phyloP scores from a whole-genome alignment of 345 rosid genomes.

The Streptanthus diversifolius region DNA sequence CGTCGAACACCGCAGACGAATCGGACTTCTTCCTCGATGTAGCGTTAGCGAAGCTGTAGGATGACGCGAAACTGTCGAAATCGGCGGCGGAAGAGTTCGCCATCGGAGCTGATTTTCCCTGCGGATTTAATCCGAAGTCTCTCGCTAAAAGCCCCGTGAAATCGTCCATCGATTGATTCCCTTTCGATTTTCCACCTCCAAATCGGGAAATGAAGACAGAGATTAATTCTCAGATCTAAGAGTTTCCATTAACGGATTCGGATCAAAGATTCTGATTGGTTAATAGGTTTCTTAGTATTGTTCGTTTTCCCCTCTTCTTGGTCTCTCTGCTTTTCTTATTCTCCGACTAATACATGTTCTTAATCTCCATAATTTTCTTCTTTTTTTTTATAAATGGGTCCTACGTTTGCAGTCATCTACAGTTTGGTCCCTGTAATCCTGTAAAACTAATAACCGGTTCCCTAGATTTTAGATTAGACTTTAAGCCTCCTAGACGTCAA shows the following conservation, averaged over 20 bases:
- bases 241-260: not conserved
- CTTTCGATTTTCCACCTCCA: not conserved
- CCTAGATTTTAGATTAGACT: too few species aligned
- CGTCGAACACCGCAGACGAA: slow-evolving; percentile 46
- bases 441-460: too few species aligned
- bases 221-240: not conserved
- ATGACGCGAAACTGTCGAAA: slow-evolving; percentile 23
- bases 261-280: not conserved
- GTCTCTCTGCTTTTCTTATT: not conserved
- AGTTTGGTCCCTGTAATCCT: too few species aligned
- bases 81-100: slow-evolving; percentile 31
- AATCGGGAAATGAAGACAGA: not conserved
- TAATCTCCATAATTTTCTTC: not conserved
- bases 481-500: too few species aligned
- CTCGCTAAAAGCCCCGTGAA: slow-evolving; percentile 54
- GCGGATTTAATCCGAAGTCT: slow-evolving; percentile 69
- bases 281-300: not conserved
- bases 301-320: not conserved
- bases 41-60: slow-evolving; percentile 35
- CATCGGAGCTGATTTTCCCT: slow-evolving; percentile 79
- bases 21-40: slow-evolving; percentile 27
- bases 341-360: not conserved
- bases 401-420: not conserved
- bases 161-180: slow-evolving; percentile 51
- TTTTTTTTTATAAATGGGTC: not conserved